Evolutionary conservation across 305 asterid species (phyloP), one percentile per base, ranked within the genome.

Genomic region (Fraxinus latifolia): DNA sequence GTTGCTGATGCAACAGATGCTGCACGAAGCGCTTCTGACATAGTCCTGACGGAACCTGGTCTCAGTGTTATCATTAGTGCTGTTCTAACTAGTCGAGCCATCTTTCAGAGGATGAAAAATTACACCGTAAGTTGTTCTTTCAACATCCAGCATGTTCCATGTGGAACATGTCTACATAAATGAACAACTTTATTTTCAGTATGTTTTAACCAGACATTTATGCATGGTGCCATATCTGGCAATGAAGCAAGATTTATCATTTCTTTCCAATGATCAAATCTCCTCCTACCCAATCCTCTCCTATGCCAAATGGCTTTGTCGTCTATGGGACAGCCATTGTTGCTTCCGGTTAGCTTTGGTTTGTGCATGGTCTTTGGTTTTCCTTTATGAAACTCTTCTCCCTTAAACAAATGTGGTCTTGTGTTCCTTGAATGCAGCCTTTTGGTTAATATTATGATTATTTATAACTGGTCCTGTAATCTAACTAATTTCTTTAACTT

Each of bases 61-160:
- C 92, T 92, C 9, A 91, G 98, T 83, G 96, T 94, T 17, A 94
- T 92, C 83, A 92, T 94, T 81, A 92, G 97, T 86, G 98, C 97
- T 62, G 98, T 94, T 67, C 89, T 92, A 81, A 92, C 97, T 14
- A 94, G 96, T 85, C 89, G 96, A 77, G 95, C 95, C 83, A 92
- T 92, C 88, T 93, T 93, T 79, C 96, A 92, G 83, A 85, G 97
- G 87, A 91, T 91, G 96, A 91, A 90, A 82, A 92, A 94, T 81
- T 94, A 90, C 77, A 94, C 96, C 0, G 96, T 89, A 90, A 83
- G 86, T 82, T 83, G 25, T 67, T 37, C 74, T 67, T 83, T 79
- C 79, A 73, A 2, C 5, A 62, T 55, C 67, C 60, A 19, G 62
- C 2, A 34, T 15, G 31, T 44, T 75, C 23, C 9, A 70, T 55